Evolutionary conservation across 352 stramenopile species (phyloP), one percentile per base, ranked within the genome.

Genomic region (Aphanomyces euteiches): DNA sequence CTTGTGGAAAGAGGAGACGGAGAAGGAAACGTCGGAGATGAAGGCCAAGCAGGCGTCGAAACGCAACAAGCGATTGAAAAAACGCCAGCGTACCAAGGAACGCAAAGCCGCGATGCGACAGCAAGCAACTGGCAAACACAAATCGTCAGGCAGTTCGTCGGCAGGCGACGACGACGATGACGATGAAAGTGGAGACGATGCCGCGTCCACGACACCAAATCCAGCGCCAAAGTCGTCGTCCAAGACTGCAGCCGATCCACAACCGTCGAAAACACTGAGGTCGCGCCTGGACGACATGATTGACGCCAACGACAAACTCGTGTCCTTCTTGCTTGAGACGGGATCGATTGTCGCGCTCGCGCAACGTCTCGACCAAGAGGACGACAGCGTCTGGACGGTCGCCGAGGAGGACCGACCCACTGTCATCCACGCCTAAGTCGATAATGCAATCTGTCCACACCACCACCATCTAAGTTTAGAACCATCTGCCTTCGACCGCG

Each of bases 1-100:
- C 70, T 87, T 97, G 59, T 98, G 88, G 80, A 97, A 97, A 61
- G 95, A 98, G 70, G 78, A 98, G 74, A 96, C 92, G 48, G 95
- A 97, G 73, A 95, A 96, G 67, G 85, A 96, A 60, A 95, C 87
- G 56, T 89, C 77, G 58, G 87, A 95, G 70, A 96, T 96, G 75
- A 88, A 97, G 75, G 88, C 87, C 37, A 90, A 92, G 66, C 85
- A 96, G 57, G 86, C 86, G 41, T 91, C 83, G 5, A 94, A 94
- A 77, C 83, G 86, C 56, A 91, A 79, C 75, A 92, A 92, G 74
- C 84, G 86, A 13, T 84, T 91, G 74, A 92, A 92, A 77, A 94
- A 94, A 59, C 84, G 86, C 1, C 79, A 89, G 74, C 86, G 86
- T 56, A 93, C 85, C 8, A 92, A 90, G 64, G 84, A 93, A 72